Conservation (phyloP, 176 grass and related monocot species). For the Stipa capillata region DNA sequence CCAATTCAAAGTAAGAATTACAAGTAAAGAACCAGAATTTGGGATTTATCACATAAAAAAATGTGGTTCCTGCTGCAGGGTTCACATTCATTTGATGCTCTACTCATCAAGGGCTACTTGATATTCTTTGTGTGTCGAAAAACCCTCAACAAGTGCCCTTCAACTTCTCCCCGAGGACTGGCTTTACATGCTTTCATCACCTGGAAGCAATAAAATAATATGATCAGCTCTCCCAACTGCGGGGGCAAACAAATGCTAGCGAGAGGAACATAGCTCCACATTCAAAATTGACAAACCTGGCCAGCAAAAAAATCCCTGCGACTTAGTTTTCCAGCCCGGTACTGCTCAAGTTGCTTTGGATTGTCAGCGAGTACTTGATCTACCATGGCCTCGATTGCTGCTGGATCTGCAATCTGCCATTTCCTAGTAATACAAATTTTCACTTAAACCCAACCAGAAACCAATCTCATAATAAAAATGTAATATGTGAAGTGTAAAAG, state of each 20-base stretch:
- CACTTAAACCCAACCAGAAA: neutral
- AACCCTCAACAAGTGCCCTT: constrained; percentile 27
- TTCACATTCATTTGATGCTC: neutral
- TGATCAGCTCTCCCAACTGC: neutral
- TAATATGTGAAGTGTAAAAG: neutral
- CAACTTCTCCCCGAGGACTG: constrained; percentile 66
- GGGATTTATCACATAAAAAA: neutral
- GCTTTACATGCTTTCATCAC: constrained; percentile 95
- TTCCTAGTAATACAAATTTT: no score
- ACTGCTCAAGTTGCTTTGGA: no score
- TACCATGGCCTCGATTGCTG: constrained; percentile 61
- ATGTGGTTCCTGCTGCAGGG: neutral
- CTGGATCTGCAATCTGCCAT: no score
- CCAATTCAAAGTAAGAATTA: neutral
- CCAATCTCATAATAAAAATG: neutral
- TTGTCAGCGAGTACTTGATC: constrained; percentile 61
- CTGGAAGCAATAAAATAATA: constrained; percentile 34
- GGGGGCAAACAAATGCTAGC: neutral
- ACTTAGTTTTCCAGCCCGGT: constrained; percentile 76
- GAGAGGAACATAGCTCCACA: no score
- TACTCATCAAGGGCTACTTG: neutral
- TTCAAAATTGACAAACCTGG: constrained; percentile 36
- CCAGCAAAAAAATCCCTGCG: constrained; percentile 82
- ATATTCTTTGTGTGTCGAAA: neutral
- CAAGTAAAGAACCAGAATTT: neutral